Base-by-base conservation (phyloP, 257 asterid species). In the Solanum medicagineum region DNA sequence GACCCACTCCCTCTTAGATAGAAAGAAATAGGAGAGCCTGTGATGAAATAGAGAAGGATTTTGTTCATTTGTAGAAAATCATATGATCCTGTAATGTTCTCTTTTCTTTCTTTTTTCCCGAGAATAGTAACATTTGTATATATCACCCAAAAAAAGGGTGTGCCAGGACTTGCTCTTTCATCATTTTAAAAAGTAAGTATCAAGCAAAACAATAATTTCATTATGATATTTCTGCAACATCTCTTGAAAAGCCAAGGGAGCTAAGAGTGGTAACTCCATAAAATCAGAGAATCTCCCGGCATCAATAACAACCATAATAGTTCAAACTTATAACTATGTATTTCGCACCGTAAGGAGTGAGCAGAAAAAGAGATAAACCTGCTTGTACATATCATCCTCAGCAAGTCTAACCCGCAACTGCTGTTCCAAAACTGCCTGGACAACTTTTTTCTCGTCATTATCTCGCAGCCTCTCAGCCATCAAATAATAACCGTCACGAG, bases 401-500 rank as follows among this genome's bases (percentile, higher is more conserved):
- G 90, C 83, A 84, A 94, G 88, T 86, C 89, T 91, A 87, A 90
- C 88, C 85, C 88, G 86, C 45, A 95, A 85, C 79, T 88, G 89
- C 87, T 79, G 91, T 92, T 94, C 95, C 91, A 96, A 59, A 87
- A 93, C 95, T 80, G 90, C 92, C 85, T 90, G 93, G 83, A 96
- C 98, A 86, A 92, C 90, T 86, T 62, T 86, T 87, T 90, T 93
- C 89, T 96, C 98, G 53, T 91, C 87, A 65, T 90, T 92, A 84
- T 96, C 98, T 45, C 99, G 97, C 51, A 95, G 89, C 86, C 98
- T 94, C 89, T 96, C 99, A 83, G 97, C 99, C 91, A 96, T 65
- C 88, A 96, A 88, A 87, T 93, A 96, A 88, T 93, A 95, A 87
- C 98, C 98, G 87, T 96, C 98, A 75, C 86, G 93, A 36, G 94